Evolutionary conservation across 306 rosid genomes (phyloP).

Genomic region (Prunus mongolica): DNA sequence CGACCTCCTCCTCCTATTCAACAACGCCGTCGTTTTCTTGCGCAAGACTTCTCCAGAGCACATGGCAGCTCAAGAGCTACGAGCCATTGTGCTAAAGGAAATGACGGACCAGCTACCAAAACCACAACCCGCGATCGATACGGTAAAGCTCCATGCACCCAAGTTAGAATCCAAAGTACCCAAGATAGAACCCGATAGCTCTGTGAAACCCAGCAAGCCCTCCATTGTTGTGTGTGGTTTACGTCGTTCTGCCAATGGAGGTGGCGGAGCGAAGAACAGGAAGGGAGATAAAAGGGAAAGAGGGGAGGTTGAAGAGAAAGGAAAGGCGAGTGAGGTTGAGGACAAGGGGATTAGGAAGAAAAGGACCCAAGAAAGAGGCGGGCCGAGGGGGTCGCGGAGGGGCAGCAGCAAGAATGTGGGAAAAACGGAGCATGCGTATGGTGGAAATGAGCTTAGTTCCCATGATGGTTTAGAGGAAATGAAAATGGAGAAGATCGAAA

Average conservation of each 20-base stretch:
- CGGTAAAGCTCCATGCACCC: constrained; percentile 14
- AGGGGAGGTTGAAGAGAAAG: constrained; percentile 17
- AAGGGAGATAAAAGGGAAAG: constrained; percentile 13
- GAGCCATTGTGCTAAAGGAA: constrained; percentile 36
- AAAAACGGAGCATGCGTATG: constrained; percentile 20
- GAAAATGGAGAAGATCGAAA: constrained; percentile 34
- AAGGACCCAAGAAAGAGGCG: constrained; percentile 23
- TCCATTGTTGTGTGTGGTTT: constrained; percentile 29
- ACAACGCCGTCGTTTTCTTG: constrained; percentile 42
- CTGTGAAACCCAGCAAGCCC: constrained; percentile 25
- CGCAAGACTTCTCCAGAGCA: constrained; percentile 28
- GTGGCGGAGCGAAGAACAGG: constrained; percentile 3
- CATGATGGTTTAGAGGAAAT: constrained; percentile 31
- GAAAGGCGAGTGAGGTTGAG: constrained; percentile 15
- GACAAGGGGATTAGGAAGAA: constrained; percentile 28
- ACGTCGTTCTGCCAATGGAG: constrained; percentile 22
- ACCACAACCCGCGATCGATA: background rate
- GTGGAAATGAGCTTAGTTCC: constrained; percentile 41
- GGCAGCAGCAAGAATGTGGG: constrained; percentile 10
- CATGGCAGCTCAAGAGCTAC: constrained; percentile 36
- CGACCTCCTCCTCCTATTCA: constrained; percentile 47
- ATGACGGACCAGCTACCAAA: constrained; percentile 21
- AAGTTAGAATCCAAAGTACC: constrained; percentile 19
- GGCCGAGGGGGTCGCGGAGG: constrained; percentile 17
- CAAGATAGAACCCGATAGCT: constrained; percentile 17